A percentile compares a stretch with the other conserved stretches of the same genome.
Conservation (phyloP, 2,329 filamentous ascomycete genomes). For the Phaeosphaeriaceae sp. region DNA sequence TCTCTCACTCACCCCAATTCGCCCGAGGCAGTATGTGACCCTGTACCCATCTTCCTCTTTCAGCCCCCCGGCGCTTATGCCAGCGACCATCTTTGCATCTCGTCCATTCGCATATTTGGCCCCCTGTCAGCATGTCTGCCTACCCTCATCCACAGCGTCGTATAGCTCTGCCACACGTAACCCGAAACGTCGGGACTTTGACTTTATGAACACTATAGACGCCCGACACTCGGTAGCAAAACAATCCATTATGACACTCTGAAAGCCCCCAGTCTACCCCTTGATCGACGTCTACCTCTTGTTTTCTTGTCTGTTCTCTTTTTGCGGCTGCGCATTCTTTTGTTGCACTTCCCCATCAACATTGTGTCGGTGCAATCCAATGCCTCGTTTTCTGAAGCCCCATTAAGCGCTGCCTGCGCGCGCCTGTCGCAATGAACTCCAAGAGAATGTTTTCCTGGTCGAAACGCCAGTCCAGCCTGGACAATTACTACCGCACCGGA, state of each 20-base stretch:
- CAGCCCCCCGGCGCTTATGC: constrained; percentile 6
- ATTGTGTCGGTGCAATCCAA: constrained; percentile 1
- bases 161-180: constrained; percentile 5
- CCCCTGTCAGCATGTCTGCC: constrained; percentile 16
- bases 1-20: not conserved
- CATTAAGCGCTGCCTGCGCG: constrained; percentile 6
- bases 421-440: constrained; percentile 41
- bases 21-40: not conserved
- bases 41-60: not conserved
- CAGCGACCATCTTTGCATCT: not conserved
- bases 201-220: constrained; percentile 14
- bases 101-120: constrained; percentile 15
- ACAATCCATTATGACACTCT: not conserved
- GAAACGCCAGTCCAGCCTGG: constrained; percentile 47
- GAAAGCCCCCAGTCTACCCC: not conserved
- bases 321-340: not conserved
- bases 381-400: constrained; percentile 7
- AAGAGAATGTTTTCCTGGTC: constrained; percentile 56
- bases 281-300: not conserved
- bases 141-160: constrained; percentile 3
- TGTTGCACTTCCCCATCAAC: not conserved
- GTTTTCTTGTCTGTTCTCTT: constrained; percentile 7
- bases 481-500: constrained; percentile 46
- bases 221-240: constrained; percentile 12
- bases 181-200: constrained; percentile 17